A percentile compares a stretch with the other conserved stretches of the same genome.
phyloP scores from a whole-genome alignment of 2,329 filamentous ascomycete species.

The Basipetospora chlamydospora region DNA sequence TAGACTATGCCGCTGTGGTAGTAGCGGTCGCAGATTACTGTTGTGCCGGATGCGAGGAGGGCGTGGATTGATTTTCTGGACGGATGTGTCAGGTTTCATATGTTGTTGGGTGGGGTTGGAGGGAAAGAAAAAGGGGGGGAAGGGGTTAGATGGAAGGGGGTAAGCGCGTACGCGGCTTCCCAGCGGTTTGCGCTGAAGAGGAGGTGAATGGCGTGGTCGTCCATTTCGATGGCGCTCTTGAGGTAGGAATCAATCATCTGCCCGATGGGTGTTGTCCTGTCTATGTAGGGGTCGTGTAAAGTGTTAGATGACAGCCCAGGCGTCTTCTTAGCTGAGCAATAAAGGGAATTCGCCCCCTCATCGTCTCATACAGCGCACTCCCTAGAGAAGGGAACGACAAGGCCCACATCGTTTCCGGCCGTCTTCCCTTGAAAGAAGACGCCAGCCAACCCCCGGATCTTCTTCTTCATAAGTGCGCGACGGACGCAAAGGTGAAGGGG shows the following conservation, averaged over 20 bases:
- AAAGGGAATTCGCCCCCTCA: too few relatives aligned
- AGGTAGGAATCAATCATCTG: slow-evolving; percentile 79
- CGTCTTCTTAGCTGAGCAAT: too few relatives aligned
- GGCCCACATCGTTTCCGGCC: too few relatives aligned
- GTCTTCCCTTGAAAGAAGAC: too few relatives aligned
- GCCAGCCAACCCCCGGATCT: too few relatives aligned
- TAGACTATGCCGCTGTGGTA: slow-evolving; percentile 93
- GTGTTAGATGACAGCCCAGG: too few relatives aligned
- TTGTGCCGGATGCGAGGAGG: slow-evolving; percentile 50
- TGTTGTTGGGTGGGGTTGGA: neutral
- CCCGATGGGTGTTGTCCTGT: slow-evolving; percentile 71
- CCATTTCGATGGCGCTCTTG: slow-evolving; percentile 54
- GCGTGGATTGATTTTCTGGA: slow-evolving; percentile 14
- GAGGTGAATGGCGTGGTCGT: slow-evolving; percentile 81
- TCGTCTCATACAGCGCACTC: too few relatives aligned
- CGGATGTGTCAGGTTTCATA: neutral
- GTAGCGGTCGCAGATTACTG: slow-evolving; percentile 79
- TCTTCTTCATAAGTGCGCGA: too few relatives aligned
- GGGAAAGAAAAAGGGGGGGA: neutral
- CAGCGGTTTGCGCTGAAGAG: slow-evolving; percentile 85
- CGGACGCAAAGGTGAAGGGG: slow-evolving; percentile 7
- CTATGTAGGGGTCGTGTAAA: too few relatives aligned
- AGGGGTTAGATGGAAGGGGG: neutral
- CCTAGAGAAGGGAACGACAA: too few relatives aligned
- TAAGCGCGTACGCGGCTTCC: slow-evolving; percentile 47